Base-by-base conservation (phyloP, 148 eudicot genomes). In the Rheum nobile region DNA sequence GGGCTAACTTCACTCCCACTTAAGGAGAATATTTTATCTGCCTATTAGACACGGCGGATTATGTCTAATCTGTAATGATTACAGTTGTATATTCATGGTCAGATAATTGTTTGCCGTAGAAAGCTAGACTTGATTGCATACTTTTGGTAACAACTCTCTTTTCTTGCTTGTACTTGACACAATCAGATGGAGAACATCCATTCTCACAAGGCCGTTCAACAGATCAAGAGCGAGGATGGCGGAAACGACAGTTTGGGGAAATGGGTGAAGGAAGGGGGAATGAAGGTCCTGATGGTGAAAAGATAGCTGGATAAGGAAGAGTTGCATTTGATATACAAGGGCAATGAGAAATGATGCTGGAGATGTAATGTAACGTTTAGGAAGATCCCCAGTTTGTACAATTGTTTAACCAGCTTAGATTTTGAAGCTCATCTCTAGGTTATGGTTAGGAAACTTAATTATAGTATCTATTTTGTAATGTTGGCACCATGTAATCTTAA, bases 131-230 rank as follows among this genome's bases (percentile, higher is more conserved):
- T 28, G 46, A 32, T 17, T 48, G 21, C 38, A 29, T 35, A n/a
- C 50, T 13, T n/a, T 26, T 34, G 43, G 34, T 52, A n/a, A 28
- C 42, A 21, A 41, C 71, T 17, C 57, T 6, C 11, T 70, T n/a
- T 6, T 65, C n/a, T 65, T 31, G 21, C 16, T 65, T 31, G 39
- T 17, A 46, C 46, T 0, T n/a, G 3, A n/a, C 17, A 8, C 74
- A 81, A 83, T 73, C 88, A 82, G 90, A 85, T 69, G 83, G 80
- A 67, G 84, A 79, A 76, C 81, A 79, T 24, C 87, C 22, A 52
- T 80, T 84, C 77, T 81, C 80, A 13, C 84, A 81, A 75, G 79
- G 82, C n/a, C 86, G 72, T 55, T 42, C 82, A 22, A 79, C 74
- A 76, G 88, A 79, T 47, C 84, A 74, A 67, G 82, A 82, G 28